Conservation (phyloP, 352 stramenopile species). For the Aphanomyces astaci region DNA sequence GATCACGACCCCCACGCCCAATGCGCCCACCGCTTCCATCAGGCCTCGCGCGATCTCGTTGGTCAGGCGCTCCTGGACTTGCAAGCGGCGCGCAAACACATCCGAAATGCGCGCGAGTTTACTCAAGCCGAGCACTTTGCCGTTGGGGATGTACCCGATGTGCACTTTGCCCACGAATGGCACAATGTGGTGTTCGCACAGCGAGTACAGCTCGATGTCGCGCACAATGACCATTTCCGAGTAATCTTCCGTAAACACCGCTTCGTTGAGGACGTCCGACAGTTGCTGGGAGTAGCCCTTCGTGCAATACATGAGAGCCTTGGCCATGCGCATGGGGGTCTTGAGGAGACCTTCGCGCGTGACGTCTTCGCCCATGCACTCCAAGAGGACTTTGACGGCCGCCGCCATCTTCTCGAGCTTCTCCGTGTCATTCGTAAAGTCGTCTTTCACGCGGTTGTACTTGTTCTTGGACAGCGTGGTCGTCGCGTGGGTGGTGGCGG, state of each 20-base stretch:
- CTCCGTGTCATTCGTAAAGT: constrained; percentile 62
- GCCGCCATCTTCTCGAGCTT: constrained; percentile 91
- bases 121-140: constrained; percentile 95
- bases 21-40: constrained; percentile 92
- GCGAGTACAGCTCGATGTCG: constrained; percentile 98
- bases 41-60: constrained; percentile 98
- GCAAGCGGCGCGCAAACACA: constrained; percentile 93
- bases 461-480: constrained; percentile 5
- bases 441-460: constrained; percentile 26
- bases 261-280: constrained; percentile 90
- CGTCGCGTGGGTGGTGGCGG: constrained; percentile 1
- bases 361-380: constrained; percentile 92
- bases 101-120: constrained; percentile 98
- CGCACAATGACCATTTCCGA: constrained; percentile 99
- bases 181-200: constrained; percentile 99
- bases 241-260: constrained; percentile 97
- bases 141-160: constrained; percentile 92
- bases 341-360: constrained; percentile 91
- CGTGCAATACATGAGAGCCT: constrained; percentile 95
- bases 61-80: constrained; percentile 99
- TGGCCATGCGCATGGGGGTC: constrained; percentile 96
- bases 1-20: constrained; percentile 98
- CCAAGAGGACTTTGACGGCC: constrained; percentile 87
- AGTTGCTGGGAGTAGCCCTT: constrained; percentile 91
- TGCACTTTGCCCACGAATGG: constrained; percentile 97